phyloP scores from a whole-genome alignment of 2,329 filamentous ascomycete species.

The Colletotrichum siamense region DNA sequence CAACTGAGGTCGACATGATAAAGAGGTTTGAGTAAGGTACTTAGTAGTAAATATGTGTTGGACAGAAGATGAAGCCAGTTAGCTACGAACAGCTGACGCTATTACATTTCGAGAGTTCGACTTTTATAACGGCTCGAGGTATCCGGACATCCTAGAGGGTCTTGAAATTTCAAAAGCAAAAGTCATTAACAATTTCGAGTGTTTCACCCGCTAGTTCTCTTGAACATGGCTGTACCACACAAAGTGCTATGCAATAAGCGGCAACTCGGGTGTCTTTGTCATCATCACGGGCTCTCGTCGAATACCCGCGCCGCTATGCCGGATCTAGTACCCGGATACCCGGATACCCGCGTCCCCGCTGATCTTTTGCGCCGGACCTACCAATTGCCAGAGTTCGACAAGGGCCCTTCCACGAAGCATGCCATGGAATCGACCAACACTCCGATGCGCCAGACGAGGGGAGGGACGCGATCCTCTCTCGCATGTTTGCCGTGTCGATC shows the following conservation, averaged over 20 bases:
- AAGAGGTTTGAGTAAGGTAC: too few relatives aligned
- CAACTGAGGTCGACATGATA: conserved; percentile 15
- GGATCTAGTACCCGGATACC: background rate
- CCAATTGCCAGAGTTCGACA: background rate
- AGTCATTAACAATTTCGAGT: background rate
- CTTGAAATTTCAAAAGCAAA: background rate
- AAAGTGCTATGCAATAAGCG: background rate
- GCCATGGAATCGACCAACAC: background rate
- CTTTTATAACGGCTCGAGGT: background rate
- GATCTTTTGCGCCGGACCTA: background rate
- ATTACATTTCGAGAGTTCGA: background rate
- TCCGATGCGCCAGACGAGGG: background rate
- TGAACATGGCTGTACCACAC: background rate
- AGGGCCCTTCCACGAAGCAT: background rate
- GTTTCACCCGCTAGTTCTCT: background rate
- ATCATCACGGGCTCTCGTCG: background rate
- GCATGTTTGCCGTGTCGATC: conserved; percentile 58
- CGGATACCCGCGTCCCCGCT: conserved; percentile 18
- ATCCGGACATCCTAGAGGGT: background rate
- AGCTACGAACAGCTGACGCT: background rate
- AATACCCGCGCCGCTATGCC: background rate
- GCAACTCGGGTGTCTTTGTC: background rate
- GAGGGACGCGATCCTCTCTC: conserved; percentile 33
- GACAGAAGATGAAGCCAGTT: background rate
- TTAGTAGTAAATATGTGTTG: background rate